Conservation (phyloP, 345 rosid genomes). For the Raphanus sativus region DNA sequence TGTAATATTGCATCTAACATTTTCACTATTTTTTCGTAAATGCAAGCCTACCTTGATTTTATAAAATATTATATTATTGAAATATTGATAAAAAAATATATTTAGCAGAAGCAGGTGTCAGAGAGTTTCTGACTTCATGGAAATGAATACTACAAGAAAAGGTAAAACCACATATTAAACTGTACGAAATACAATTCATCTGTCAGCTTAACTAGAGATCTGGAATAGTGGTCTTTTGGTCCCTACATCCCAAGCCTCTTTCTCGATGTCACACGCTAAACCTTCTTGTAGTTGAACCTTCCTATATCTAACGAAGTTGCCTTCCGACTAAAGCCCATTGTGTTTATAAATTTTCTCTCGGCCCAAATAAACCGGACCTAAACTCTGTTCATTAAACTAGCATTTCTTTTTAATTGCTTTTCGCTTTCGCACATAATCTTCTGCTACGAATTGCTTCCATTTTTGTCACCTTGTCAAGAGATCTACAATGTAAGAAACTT, state of each 20-base stretch:
- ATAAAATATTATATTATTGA: not conserved
- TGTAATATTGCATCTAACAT: constrained; percentile 5
- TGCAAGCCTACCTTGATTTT: not conserved
- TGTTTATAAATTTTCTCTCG: not conserved
- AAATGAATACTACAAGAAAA: not conserved
- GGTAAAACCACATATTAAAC: not conserved
- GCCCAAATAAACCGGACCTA: not conserved
- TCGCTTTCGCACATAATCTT: not conserved
- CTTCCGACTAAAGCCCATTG: not conserved
- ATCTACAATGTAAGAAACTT: not conserved
- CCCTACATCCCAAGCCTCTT: not conserved
- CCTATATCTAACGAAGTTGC: not conserved
- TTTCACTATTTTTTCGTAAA: not conserved
- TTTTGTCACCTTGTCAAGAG: not conserved
- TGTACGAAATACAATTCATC: not conserved
- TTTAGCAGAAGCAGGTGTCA: not conserved
- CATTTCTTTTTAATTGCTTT: not conserved
- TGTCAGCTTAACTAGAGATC: not conserved
- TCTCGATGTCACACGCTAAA: not conserved
- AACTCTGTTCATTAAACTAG: not conserved
- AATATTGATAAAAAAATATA: not conserved
- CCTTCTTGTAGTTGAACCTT: not conserved
- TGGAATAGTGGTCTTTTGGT: not conserved
- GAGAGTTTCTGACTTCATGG: not conserved
- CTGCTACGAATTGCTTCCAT: not conserved